These are phyloP conservation scores for Glycine tomentella DNA, from an alignment of 306 rosid genomes.

Conservation along the genomic window DNA sequence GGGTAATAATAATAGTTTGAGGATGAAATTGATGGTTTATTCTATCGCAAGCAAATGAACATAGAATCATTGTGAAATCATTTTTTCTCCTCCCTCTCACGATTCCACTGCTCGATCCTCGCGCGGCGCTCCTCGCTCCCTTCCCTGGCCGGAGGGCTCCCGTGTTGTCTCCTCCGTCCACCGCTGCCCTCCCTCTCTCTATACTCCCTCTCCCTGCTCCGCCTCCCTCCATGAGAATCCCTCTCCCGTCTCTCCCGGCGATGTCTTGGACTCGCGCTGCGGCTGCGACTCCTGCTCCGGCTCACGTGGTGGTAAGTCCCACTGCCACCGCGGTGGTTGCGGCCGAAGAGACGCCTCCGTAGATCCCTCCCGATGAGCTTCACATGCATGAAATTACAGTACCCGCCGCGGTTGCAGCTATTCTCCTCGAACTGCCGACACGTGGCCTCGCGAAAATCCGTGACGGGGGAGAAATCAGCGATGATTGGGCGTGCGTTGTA, in stretches of 20 bases:
- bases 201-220: slow-evolving; percentile 43
- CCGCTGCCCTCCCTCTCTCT: slow-evolving; percentile 43
- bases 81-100: slow-evolving; percentile 62
- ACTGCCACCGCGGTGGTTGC: slow-evolving; percentile 36
- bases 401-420: slow-evolving; percentile 77
- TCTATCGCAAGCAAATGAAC: neutral
- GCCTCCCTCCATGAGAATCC: slow-evolving; percentile 33
- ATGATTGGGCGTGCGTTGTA: slow-evolving; percentile 77
- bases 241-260: slow-evolving; percentile 54
- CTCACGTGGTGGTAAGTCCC: slow-evolving; percentile 33
- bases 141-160: slow-evolving; percentile 61
- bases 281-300: slow-evolving; percentile 44
- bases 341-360: slow-evolving; percentile 65
- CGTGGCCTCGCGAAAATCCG: slow-evolving; percentile 81
- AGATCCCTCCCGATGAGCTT: slow-evolving; percentile 72
- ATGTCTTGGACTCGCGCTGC: slow-evolving; percentile 56
- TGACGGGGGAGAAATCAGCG: slow-evolving; percentile 80
- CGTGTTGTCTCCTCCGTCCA: slow-evolving; percentile 50
- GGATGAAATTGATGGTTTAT: neutral
- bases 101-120: slow-evolving; percentile 79
- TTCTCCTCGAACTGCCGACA: slow-evolving; percentile 81
- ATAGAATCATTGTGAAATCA: too few species aligned
- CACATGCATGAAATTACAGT: slow-evolving; percentile 82
- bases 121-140: slow-evolving; percentile 83
- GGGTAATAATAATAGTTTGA: neutral